Percentiles rank a stretch among this genome's conserved stretches.
Evolutionary conservation across 176 grass and related monocot genomes (phyloP).

Genomic region (Cymbopogon citratus): DNA sequence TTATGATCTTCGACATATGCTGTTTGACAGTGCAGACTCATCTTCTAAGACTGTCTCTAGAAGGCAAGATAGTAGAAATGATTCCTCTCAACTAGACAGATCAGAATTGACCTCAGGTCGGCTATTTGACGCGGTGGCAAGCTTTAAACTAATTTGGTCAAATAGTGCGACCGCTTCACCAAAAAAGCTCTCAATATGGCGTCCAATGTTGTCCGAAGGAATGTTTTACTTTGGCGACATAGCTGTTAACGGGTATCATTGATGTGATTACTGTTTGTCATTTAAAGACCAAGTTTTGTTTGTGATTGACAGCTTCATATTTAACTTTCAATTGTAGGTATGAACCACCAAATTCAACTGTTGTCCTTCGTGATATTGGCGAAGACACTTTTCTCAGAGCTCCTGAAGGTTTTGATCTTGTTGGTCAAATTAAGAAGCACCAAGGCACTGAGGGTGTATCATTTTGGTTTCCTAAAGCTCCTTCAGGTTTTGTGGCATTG

Average conservation of each 20-base stretch:
- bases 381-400: conserved; percentile 72
- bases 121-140: conserved; percentile 75
- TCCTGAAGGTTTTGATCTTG: conserved; percentile 64
- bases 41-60: conserved; percentile 38
- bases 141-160: conserved; percentile 87
- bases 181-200: conserved; percentile 94
- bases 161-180: conserved; percentile 56
- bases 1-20: conserved; percentile 80
- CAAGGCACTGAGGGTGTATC: conserved; percentile 62
- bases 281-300: background rate
- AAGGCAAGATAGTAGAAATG: conserved; percentile 25
- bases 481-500: conserved; percentile 81
- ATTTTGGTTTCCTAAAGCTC: conserved; percentile 85
- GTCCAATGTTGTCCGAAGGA: conserved; percentile 68
- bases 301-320: conserved; percentile 15
- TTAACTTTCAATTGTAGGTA: conserved; percentile 47
- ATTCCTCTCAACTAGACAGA: conserved; percentile 50
- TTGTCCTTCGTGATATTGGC: conserved; percentile 67
- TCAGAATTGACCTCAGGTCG: conserved; percentile 49
- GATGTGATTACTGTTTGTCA: conserved; percentile 9
- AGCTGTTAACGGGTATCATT: conserved; percentile 74
- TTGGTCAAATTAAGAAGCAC: conserved; percentile 84
- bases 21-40: conserved; percentile 52
- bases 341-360: conserved; percentile 88
- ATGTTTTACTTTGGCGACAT: conserved; percentile 88